Evolutionary conservation across 2,329 filamentous ascomycete genomes (phyloP).

Genomic region (Paracoccidioides brasiliensis): DNA sequence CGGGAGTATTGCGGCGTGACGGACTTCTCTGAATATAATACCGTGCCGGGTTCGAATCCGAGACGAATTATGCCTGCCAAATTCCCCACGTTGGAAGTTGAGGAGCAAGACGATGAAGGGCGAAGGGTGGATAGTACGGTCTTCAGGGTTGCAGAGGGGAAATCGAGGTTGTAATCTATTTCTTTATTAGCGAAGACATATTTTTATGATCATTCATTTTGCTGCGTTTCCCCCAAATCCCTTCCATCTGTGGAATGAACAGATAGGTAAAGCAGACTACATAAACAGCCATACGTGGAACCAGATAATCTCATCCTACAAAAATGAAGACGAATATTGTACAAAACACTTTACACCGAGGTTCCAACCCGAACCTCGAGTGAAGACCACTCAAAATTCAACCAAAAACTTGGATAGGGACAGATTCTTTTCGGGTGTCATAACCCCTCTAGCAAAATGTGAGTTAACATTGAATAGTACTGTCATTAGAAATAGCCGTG

Average conservation of each 20-base stretch:
- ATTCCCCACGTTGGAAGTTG: conserved; percentile 58
- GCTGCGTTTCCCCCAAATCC: neutral
- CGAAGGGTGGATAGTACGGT: conserved; percentile 52
- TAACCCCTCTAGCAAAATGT: too few relatives aligned
- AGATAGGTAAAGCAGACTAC: too few relatives aligned
- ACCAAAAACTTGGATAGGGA: too few relatives aligned
- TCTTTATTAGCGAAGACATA: neutral
- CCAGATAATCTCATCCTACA: too few relatives aligned
- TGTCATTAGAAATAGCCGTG: neutral
- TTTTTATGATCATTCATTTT: neutral
- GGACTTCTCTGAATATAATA: conserved; percentile 60
- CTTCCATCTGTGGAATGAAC: neutral
- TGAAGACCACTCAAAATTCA: too few relatives aligned
- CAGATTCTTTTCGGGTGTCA: neutral
- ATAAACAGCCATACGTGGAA: too few relatives aligned
- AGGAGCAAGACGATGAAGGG: conserved; percentile 71
- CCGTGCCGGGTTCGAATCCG: conserved; percentile 52
- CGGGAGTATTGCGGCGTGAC: conserved; percentile 47
- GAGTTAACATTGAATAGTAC: neutral
- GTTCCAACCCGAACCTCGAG: too few relatives aligned
- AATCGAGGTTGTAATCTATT: conserved; percentile 15
- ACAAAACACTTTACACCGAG: too few relatives aligned
- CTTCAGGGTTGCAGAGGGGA: conserved; percentile 8
- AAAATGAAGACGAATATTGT: too few relatives aligned
- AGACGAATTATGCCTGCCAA: conserved; percentile 63